phyloP scores from a whole-genome alignment of 208 protist genomes.

The Leishmania mexicana region DNA sequence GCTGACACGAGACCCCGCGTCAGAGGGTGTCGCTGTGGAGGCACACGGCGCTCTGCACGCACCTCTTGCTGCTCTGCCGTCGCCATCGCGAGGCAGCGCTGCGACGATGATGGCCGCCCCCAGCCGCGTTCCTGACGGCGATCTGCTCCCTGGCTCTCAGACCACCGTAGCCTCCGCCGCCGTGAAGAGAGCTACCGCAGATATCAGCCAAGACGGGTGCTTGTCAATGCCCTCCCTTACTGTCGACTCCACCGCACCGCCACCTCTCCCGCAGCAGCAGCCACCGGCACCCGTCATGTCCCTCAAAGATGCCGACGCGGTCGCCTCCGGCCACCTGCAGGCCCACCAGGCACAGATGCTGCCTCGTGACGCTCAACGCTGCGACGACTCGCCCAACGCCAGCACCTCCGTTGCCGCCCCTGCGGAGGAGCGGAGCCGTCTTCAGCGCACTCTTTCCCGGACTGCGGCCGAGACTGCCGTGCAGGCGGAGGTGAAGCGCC shows the following conservation, averaged over 20 bases:
- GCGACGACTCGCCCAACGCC: neutral
- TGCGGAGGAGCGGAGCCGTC: conserved; percentile 17
- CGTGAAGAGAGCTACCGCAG: neutral
- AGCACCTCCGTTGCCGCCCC: neutral
- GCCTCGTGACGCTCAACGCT: neutral
- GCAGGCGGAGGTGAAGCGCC: conserved; percentile 18
- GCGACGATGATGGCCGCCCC: neutral
- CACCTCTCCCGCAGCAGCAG: neutral
- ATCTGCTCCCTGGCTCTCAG: neutral
- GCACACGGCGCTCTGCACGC: neutral
- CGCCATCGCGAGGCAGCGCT: neutral
- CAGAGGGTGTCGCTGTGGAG: neutral
- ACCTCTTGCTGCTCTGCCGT: neutral
- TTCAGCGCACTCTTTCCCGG: neutral
- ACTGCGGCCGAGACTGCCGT: neutral
- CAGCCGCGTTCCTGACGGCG: neutral
- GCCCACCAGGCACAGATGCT: conserved; percentile 12
- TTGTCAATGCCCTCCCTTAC: neutral
- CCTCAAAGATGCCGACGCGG: conserved; percentile 24
- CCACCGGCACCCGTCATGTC: conserved; percentile 6
- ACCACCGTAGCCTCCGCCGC: neutral
- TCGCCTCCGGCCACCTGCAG: conserved; percentile 21
- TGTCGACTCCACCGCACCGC: neutral
- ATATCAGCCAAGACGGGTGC: neutral
- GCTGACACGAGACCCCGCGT: neutral